Evolutionary conservation across 2,329 filamentous ascomycete genomes (phyloP).

Genomic region (Fonsecaea erecta): DNA sequence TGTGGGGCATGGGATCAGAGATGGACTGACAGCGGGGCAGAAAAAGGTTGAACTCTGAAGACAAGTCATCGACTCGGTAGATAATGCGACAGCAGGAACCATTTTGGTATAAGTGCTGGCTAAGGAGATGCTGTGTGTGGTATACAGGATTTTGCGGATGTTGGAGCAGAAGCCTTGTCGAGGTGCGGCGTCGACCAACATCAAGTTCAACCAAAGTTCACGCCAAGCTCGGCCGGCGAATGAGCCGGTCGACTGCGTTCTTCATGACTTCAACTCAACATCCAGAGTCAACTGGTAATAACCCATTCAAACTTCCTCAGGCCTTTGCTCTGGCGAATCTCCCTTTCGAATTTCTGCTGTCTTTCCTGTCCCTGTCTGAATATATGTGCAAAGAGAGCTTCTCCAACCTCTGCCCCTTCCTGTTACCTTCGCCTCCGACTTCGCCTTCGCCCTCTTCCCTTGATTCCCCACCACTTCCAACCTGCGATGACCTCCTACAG

Average conservation of each 20-base stretch:
- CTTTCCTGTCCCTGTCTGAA: neutral
- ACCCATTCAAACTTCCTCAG: neutral
- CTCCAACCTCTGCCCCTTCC: neutral
- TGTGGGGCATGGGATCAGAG: neutral
- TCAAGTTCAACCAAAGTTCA: neutral
- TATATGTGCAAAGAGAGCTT: neutral
- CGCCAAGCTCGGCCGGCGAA: neutral
- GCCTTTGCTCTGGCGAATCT: neutral
- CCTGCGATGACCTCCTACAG: conserved; percentile 30
- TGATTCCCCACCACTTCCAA: neutral
- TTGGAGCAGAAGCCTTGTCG: too few relatives aligned
- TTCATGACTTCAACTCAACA: neutral
- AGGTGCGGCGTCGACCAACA: neutral
- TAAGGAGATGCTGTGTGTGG: neutral
- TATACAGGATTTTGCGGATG: too few relatives aligned
- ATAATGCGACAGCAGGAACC: neutral
- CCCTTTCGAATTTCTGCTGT: neutral
- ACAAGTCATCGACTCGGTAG: neutral
- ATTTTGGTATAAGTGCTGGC: neutral
- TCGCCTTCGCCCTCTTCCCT: neutral
- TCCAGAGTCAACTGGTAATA: neutral
- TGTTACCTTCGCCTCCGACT: neutral
- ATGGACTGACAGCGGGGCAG: neutral
- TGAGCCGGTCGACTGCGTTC: neutral
- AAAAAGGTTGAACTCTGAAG: neutral